phyloP scores from a whole-genome alignment of 2,329 filamentous ascomycete genomes.

The Stagonosporopsis chrysanthemi region DNA sequence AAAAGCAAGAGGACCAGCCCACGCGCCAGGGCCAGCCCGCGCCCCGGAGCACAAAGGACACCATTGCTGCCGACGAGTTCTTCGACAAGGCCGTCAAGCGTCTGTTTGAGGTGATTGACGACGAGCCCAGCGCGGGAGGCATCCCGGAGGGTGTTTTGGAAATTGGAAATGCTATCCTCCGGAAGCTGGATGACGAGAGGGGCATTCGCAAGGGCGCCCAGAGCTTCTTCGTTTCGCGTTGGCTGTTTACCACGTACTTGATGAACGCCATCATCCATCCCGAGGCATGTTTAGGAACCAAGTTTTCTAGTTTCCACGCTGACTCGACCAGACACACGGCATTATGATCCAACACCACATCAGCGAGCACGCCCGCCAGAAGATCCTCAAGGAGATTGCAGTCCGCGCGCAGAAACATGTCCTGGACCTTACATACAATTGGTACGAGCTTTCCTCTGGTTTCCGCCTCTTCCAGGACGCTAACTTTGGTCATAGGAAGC shows the following conservation, averaged over 20 bases:
- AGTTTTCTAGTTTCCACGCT: conserved; percentile 34
- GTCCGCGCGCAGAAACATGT: conserved; percentile 81
- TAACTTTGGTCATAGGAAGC: conserved; percentile 54
- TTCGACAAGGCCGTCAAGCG: conserved; percentile 82
- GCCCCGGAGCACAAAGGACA: conserved; percentile 78
- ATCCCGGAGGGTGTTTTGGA: conserved; percentile 87
- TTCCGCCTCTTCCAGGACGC: conserved; percentile 22
- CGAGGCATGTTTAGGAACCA: conserved; percentile 66
- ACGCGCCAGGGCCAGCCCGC: conserved; percentile 74
- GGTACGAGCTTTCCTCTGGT: conserved; percentile 59
- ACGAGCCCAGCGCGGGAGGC: conserved; percentile 76
- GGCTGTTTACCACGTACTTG: conserved; percentile 90
- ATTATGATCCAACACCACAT: conserved; percentile 89
- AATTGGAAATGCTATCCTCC: conserved; percentile 82
- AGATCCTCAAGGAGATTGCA: conserved; percentile 74
- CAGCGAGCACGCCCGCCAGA: conserved; percentile 86
- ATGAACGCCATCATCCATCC: conserved; percentile 85
- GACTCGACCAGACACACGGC: conserved; percentile 60
- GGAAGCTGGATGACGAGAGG: conserved; percentile 73
- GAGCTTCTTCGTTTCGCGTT: conserved; percentile 86
- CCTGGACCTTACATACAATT: conserved; percentile 74
- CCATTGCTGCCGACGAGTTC: conserved; percentile 84
- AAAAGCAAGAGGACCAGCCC: conserved; percentile 79
- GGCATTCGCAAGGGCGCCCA: conserved; percentile 74
- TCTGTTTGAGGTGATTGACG: conserved; percentile 85